phyloP scores from a whole-genome alignment of 345 rosid species.

The Syzygium aromaticum region DNA sequence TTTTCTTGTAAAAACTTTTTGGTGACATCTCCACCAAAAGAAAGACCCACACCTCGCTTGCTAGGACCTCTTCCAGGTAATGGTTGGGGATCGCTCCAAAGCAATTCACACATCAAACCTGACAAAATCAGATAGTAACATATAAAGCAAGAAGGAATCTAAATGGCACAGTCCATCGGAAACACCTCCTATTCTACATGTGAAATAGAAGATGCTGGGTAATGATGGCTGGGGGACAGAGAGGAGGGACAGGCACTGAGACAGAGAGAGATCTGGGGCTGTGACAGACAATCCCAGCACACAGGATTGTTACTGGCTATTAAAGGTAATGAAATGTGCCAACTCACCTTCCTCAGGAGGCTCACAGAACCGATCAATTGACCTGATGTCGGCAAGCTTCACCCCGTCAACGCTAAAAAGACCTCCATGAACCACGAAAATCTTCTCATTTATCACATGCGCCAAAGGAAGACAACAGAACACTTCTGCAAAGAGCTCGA shows the following conservation, averaged over 20 bases:
- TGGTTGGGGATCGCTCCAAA: conserved; percentile 99
- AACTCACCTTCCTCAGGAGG: conserved; percentile 95
- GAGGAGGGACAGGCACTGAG: not conserved
- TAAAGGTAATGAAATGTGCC: not conserved
- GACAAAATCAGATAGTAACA: conserved; percentile 3
- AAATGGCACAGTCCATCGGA: not conserved
- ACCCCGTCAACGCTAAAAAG: conserved; percentile 96
- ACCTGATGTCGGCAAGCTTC: conserved; percentile 78
- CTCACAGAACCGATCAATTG: conserved; percentile 89
- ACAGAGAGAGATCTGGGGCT: not conserved
- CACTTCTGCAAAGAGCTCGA: conserved; percentile 94
- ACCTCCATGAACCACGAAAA: conserved; percentile 95
- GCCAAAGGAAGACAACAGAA: conserved; percentile 95
- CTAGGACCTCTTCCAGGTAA: conserved; percentile 94
- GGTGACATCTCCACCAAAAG: conserved; percentile 93
- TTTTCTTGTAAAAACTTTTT: conserved; percentile 77
- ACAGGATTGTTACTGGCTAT: not conserved
- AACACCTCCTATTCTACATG: not conserved
- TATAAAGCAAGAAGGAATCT: not conserved
- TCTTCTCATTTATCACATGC: conserved; percentile 73
- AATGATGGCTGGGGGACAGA: not conserved
- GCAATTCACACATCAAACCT: conserved; percentile 95
- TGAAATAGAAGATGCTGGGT: not conserved
- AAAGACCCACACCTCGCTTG: conserved; percentile 94
- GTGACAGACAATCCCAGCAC: not conserved